phyloP scores from a whole-genome alignment of 345 rosid genomes.

The Heritiera littoralis region DNA sequence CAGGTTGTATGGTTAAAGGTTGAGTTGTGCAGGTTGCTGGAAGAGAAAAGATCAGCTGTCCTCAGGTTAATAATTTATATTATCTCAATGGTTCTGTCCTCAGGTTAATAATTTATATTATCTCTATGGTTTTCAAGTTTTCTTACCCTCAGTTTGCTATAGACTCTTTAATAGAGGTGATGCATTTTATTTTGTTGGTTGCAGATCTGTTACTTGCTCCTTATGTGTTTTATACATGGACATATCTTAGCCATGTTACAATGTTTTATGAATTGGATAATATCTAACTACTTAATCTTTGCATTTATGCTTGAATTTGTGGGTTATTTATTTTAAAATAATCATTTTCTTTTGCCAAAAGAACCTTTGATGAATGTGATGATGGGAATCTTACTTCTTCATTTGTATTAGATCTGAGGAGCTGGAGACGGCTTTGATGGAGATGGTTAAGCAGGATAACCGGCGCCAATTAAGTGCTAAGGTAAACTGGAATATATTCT shows the following conservation, averaged over 20 bases:
- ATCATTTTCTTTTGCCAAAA: neutral
- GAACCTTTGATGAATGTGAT: neutral
- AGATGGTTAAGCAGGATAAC: constrained; percentile 98
- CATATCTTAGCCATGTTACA: neutral
- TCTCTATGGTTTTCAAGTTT: constrained; percentile 13
- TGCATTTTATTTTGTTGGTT: neutral
- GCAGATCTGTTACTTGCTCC: neutral
- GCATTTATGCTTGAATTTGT: neutral
- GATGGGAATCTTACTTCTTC: constrained; percentile 18
- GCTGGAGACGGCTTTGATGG: constrained; percentile 99
- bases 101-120: constrained; percentile 49
- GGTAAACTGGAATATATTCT: constrained; percentile 47
- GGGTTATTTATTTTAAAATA: neutral
- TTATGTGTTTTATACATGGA: neutral
- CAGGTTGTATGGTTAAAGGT: constrained; percentile 93
- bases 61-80: constrained; percentile 61
- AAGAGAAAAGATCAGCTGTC: constrained; percentile 91
- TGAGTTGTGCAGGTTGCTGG: constrained; percentile 92
- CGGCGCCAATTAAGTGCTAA: constrained; percentile 89
- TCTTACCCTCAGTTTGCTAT: constrained; percentile 8
- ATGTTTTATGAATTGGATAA: neutral
- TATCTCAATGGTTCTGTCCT: constrained; percentile 41
- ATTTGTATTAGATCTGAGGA: constrained; percentile 82
- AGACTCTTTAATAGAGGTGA: neutral
- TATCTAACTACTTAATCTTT: neutral